Evolutionary conservation across 2,329 filamentous ascomycete species (phyloP).

Genomic region (Xylaria arbuscula): DNA sequence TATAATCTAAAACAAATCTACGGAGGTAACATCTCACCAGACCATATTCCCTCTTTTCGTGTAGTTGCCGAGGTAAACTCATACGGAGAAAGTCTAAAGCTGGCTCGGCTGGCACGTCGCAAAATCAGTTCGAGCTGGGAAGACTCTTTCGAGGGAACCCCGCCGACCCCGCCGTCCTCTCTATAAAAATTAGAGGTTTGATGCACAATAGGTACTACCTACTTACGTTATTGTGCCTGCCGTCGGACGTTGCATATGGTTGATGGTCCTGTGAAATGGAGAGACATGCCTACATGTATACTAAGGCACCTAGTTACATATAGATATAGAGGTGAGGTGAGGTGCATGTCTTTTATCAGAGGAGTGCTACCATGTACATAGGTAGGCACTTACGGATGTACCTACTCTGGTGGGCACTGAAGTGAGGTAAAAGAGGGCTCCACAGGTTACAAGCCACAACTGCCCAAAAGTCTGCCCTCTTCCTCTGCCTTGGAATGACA

Average conservation of each 20-base stretch:
- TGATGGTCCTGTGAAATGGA: not conserved
- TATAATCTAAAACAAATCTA: not conserved
- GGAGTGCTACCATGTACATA: no score
- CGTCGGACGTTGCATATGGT: not conserved
- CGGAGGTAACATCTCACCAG: not conserved
- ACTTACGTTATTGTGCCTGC: not conserved
- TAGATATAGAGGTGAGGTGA: not conserved
- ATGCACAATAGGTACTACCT: not conserved
- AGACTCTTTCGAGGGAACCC: conserved; percentile 6
- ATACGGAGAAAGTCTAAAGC: not conserved
- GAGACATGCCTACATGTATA: not conserved
- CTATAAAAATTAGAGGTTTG: not conserved
- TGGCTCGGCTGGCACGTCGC: no score
- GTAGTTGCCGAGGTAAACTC: not conserved
- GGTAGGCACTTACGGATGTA: no score
- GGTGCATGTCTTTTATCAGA: no score
- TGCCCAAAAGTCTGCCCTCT: not conserved
- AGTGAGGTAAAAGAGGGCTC: not conserved
- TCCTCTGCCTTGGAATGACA: conserved; percentile 2
- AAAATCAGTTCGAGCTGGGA: not conserved
- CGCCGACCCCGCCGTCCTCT: conserved; percentile 68
- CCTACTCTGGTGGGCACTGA: no score
- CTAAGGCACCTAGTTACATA: not conserved
- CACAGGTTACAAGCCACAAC: conserved; percentile 7
- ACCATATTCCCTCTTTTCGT: not conserved